Conservation (phyloP, 1,284 basidiomycete species). For the Apiotrichum porosum region DNA sequence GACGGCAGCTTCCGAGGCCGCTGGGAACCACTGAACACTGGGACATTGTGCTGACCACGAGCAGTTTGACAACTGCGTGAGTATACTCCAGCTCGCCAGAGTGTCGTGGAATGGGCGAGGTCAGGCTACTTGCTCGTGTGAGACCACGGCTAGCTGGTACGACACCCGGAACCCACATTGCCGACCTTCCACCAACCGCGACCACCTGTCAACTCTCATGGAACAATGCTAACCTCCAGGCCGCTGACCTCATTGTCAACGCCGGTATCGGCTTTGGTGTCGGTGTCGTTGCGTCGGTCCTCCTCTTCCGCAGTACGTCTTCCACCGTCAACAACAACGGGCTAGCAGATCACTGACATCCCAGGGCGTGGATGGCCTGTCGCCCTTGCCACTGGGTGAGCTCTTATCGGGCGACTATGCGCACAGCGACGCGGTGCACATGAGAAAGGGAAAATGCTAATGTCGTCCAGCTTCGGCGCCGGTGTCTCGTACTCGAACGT, state of each 20-base stretch:
- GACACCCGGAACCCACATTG: no score
- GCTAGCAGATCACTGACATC: conserved; percentile 3
- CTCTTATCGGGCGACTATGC: conserved; percentile 51
- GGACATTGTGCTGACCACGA: not conserved
- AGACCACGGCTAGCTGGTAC: no score
- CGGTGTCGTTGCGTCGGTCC: conserved; percentile 88
- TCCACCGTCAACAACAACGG: not conserved
- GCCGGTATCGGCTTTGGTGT: conserved; percentile 92
- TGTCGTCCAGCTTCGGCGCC: conserved; percentile 45
- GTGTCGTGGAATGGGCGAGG: no score
- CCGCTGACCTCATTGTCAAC: conserved; percentile 53
- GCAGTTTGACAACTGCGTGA: conserved; percentile 90
- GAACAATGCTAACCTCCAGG: conserved; percentile 29
- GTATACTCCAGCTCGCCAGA: conserved; percentile 48
- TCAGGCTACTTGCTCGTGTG: no score
- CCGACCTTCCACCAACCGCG: no score
- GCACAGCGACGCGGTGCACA: no score
- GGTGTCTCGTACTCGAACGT: conserved; percentile 72
- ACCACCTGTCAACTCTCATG: no score
- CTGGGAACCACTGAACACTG: not conserved
- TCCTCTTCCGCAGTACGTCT: conserved; percentile 87
- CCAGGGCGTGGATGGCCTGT: conserved; percentile 95
- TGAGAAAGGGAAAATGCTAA: no score
- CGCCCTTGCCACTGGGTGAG: conserved; percentile 81
- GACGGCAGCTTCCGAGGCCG: no score